Conservation (phyloP, 768 basidiomycete genomes). For the Lentinula lateritia region DNA sequence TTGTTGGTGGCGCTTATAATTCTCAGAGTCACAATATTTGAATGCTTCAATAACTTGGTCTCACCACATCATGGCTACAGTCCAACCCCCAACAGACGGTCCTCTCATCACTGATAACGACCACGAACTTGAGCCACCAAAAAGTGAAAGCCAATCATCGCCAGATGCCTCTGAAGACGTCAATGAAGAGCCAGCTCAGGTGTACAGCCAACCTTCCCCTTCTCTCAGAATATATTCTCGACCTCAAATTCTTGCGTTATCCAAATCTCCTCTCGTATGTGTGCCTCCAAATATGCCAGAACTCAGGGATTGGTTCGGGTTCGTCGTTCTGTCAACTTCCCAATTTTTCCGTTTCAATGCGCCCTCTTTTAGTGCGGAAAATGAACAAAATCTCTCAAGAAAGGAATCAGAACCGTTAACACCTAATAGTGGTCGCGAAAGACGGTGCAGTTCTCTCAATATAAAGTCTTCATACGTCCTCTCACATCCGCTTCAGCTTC, state of each 20-base stretch:
- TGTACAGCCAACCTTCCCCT: constrained; percentile 18
- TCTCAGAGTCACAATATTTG: background rate
- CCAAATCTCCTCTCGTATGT: constrained; percentile 71
- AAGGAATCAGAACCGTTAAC: constrained; percentile 64
- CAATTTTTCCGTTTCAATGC: constrained; percentile 18
- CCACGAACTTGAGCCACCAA: background rate
- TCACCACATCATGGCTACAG: constrained; percentile 26
- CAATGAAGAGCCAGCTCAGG: constrained; percentile 16
- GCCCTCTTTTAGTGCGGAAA: constrained; percentile 40
- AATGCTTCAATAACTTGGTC: constrained; percentile 3
- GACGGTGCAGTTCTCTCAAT: constrained; percentile 43
- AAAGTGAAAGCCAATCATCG: background rate
- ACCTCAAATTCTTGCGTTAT: constrained; percentile 58
- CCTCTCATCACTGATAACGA: background rate
- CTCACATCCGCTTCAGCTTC: constrained; percentile 41
- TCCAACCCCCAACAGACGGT: constrained; percentile 6
- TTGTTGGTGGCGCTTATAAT: background rate
- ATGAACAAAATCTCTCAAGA: constrained; percentile 58
- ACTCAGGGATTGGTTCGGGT: constrained; percentile 90
- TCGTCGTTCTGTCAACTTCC: constrained; percentile 20
- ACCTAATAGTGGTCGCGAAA: constrained; percentile 52
- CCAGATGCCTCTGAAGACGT: constrained; percentile 8
- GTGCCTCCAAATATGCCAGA: constrained; percentile 73
- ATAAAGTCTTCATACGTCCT: constrained; percentile 10
- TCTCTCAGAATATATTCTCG: constrained; percentile 67